A percentile compares a stretch with the other conserved stretches of the same genome.
Conservation (phyloP, 257 asterid species). For the Agastache rugosa region DNA sequence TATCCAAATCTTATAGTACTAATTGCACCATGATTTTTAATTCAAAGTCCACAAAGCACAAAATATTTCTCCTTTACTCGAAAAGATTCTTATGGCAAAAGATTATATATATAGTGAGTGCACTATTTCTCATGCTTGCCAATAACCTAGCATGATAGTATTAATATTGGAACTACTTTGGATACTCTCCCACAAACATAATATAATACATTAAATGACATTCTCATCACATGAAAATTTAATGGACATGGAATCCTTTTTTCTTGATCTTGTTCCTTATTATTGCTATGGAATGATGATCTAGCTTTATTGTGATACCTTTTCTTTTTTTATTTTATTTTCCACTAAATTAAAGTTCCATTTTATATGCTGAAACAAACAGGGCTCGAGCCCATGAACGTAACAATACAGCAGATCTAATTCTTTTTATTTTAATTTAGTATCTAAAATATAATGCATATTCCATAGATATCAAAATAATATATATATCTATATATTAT, state of each 20-base stretch:
- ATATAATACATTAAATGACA: slow-evolving; percentile 28
- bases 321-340: neutral
- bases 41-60: slow-evolving; percentile 56
- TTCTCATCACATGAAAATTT: slow-evolving; percentile 32
- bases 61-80: slow-evolving; percentile 48
- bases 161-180: slow-evolving; percentile 41
- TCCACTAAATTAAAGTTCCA: neutral
- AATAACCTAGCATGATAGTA: slow-evolving; percentile 45
- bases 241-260: slow-evolving; percentile 38
- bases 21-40: slow-evolving; percentile 30
- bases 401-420: neutral
- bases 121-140: slow-evolving; percentile 48
- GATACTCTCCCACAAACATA: slow-evolving; percentile 39
- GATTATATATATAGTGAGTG: slow-evolving; percentile 28
- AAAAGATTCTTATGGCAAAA: slow-evolving; percentile 54
- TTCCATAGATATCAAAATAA: too few relatives aligned
- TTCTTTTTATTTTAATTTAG: neutral
- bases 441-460: too few relatives aligned
- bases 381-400: neutral
- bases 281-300: neutral
- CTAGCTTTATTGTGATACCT: slow-evolving; percentile 6
- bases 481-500: too few relatives aligned
- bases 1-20: slow-evolving; percentile 37
- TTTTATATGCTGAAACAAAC: neutral
- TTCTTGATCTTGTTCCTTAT: slow-evolving; percentile 22